phyloP scores from a whole-genome alignment of 2,329 filamentous ascomycete genomes.

The Colletotrichum sp. region DNA sequence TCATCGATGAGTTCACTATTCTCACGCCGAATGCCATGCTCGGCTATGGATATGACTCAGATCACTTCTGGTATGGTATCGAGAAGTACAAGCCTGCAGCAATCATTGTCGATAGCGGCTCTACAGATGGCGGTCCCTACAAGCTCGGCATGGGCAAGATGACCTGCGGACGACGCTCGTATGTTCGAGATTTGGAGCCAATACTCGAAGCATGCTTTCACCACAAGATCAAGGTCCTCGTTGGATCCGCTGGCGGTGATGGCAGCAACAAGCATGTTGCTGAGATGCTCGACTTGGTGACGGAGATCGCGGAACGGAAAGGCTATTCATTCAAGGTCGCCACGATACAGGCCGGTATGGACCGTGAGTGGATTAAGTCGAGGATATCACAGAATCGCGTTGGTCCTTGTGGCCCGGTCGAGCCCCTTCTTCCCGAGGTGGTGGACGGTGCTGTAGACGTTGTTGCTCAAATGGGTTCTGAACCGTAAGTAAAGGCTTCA shows the following conservation, averaged over 20 bases:
- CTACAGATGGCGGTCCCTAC: slow-evolving; percentile 39
- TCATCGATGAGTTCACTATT: slow-evolving; percentile 24
- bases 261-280: slow-evolving; percentile 46
- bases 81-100: slow-evolving; percentile 33
- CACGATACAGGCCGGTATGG: slow-evolving; percentile 37
- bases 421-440: slow-evolving; percentile 27
- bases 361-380: slow-evolving; percentile 29
- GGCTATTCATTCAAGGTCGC: slow-evolving; percentile 33
- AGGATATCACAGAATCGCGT: slow-evolving; percentile 29
- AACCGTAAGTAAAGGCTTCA: slow-evolving; percentile 36
- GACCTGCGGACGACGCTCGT: slow-evolving; percentile 42
- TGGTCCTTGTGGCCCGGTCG: slow-evolving; percentile 36
- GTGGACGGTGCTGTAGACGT: slow-evolving; percentile 41
- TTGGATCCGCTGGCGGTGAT: slow-evolving; percentile 52
- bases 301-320: slow-evolving; percentile 32
- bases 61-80: slow-evolving; percentile 29
- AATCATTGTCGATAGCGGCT: slow-evolving; percentile 39
- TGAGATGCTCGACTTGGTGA: slow-evolving; percentile 41
- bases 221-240: slow-evolving; percentile 42
- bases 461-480: slow-evolving; percentile 51
- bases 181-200: slow-evolving; percentile 45
- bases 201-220: slow-evolving; percentile 37
- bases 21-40: slow-evolving; percentile 54
- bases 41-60: slow-evolving; percentile 50
- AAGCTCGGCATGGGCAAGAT: slow-evolving; percentile 45